A percentile compares a stretch with the other conserved stretches of the same genome.
Conservation (phyloP, 2,329 filamentous ascomycete genomes). For the Hypoxylon sp. region DNA sequence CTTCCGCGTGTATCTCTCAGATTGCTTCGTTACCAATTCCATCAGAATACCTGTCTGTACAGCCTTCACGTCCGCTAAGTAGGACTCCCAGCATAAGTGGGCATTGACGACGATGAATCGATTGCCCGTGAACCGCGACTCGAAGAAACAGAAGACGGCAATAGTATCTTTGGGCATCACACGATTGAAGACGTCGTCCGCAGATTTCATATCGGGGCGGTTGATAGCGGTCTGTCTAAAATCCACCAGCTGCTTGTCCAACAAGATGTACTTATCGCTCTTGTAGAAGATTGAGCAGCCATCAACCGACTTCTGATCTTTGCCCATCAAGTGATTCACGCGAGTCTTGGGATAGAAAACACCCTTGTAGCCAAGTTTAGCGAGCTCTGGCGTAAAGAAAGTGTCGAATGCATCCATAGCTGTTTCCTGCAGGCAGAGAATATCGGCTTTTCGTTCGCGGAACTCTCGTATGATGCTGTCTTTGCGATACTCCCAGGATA, state of each 20-base stretch:
- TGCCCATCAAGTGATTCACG: conserved; percentile 90
- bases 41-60: conserved; percentile 96
- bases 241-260: conserved; percentile 95
- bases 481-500: conserved; percentile 89
- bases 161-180: conserved; percentile 99
- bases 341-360: conserved; percentile 92
- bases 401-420: conserved; percentile 92
- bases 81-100: conserved; percentile 95
- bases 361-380: conserved; percentile 90
- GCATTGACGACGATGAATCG: conserved; percentile 93
- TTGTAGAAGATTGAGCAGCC: conserved; percentile 98
- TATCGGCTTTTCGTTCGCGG: conserved; percentile 82
- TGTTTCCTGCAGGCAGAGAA: conserved; percentile 93
- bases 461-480: conserved; percentile 88
- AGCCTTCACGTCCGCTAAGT: conserved; percentile 91
- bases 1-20: conserved; percentile 85
- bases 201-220: conserved; percentile 94
- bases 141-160: conserved; percentile 89
- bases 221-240: conserved; percentile 94
- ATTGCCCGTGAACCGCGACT: conserved; percentile 90
- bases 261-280: conserved; percentile 89
- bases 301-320: conserved; percentile 89
- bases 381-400: conserved; percentile 88
- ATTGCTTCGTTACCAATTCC: conserved; percentile 88
- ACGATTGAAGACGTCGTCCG: conserved; percentile 97